Base-by-base conservation (phyloP, 2,329 filamentous ascomycete species). In the Cytospora mali region DNA sequence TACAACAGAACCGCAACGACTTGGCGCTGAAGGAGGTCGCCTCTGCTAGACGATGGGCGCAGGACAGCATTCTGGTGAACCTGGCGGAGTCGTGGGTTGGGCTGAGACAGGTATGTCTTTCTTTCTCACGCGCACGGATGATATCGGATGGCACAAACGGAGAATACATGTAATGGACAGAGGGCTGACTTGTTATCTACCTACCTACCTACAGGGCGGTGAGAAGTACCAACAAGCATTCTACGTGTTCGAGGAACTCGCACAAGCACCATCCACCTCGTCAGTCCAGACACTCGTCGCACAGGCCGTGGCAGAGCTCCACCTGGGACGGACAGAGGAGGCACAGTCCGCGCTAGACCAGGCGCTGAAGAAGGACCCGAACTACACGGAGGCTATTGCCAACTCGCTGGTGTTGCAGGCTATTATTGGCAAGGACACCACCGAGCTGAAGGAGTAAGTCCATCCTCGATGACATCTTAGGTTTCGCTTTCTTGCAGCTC, bases 161-260 rank as follows among this genome's bases (percentile, higher is more conserved):
- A 18, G 13, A 3, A 46, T 13, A 46, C 42, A 23, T 1, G 4
- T 21, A 13, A 14, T 6, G n/a, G 33, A 9, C 27, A 23, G 18
- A 52, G 49, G 28, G 23, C 42, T 56, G 2, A 58, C 18, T 9
- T 18, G 21, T 18, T 14, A 31, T 9, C 23, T 29, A 51, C 35
- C 16, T 13, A 51, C 35, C 16, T 13, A 23, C 25, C 2, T 59
- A 28, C 65, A 96, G 90, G 94, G 94, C 72, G 93, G 93, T 69
- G 93, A 97, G 70, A 95, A 92, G 75, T 98, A 98, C 77, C 95
- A 98, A 73, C 91, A 95, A 73, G 89, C 94, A 21, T 98, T 96
- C 78, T 98, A 99, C 81, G 94, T 98, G 65, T 98, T 92, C 72
- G 94, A 98, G 77, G 95, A 99, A 77, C 86, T 98, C 55, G 94